Percentiles rank a stretch among this genome's conserved stretches.
Conservation (phyloP, 768 basidiomycete genomes). For the Inosperma sp. region DNA sequence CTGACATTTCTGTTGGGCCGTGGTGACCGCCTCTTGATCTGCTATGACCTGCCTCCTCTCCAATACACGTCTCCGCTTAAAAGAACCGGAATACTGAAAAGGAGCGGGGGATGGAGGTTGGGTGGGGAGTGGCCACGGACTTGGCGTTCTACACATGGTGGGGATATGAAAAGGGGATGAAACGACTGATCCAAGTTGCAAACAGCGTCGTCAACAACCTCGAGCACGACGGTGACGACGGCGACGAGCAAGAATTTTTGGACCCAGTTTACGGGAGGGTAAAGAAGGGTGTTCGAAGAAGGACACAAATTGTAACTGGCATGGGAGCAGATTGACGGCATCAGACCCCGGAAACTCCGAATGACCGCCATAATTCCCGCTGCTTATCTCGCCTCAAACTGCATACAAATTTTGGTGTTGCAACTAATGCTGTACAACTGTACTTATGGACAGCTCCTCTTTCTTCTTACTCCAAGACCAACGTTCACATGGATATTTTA, state of each 20-base stretch:
- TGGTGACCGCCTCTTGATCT: constrained; percentile 31
- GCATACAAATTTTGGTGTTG: too few species aligned
- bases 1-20: constrained; percentile 51
- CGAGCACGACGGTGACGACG: neutral
- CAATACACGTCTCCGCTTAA: constrained; percentile 9
- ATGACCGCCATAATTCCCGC: too few species aligned
- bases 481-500: too few species aligned
- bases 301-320: too few species aligned
- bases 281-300: too few species aligned
- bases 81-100: neutral
- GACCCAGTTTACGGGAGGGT: too few species aligned
- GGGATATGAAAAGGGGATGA: neutral
- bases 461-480: too few species aligned
- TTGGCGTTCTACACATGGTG: neutral
- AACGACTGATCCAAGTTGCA: neutral
- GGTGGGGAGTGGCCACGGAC: constrained; percentile 1
- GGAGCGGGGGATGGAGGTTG: neutral
- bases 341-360: too few species aligned
- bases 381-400: too few species aligned
- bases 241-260: neutral
- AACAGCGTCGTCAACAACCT: neutral
- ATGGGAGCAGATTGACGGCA: too few species aligned
- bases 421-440: too few species aligned
- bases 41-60: constrained; percentile 35
- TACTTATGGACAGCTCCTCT: too few species aligned